These are phyloP conservation scores for Microascus cirrosus DNA, from an alignment of 2,329 filamentous ascomycete genomes.

Conservation along the genomic window DNA sequence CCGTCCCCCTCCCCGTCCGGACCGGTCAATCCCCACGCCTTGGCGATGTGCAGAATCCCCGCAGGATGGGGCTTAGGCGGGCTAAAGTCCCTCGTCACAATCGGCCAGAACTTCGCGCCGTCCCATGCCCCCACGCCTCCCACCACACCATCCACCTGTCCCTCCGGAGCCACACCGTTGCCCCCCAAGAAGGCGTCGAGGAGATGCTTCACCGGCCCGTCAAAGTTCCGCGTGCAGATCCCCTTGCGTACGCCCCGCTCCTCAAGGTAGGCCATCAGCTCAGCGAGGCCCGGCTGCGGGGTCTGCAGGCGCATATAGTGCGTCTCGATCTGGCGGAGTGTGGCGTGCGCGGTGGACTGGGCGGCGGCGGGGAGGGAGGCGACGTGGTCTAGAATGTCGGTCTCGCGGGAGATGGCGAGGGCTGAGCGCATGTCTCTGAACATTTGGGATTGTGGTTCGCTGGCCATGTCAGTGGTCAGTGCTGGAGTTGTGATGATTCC, in stretches of 20 bases:
- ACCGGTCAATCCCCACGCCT: slow-evolving; percentile 52
- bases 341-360: slow-evolving; percentile 55
- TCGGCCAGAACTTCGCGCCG: slow-evolving; percentile 50
- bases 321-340: slow-evolving; percentile 71
- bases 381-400: slow-evolving; percentile 86
- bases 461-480: slow-evolving; percentile 19
- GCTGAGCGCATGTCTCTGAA: slow-evolving; percentile 74
- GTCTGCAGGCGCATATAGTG: slow-evolving; percentile 68
- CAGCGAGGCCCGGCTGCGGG: slow-evolving; percentile 67
- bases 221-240: slow-evolving; percentile 92
- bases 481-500: neutral
- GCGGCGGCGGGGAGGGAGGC: slow-evolving; percentile 54
- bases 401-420: slow-evolving; percentile 58
- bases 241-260: slow-evolving; percentile 56
- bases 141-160: slow-evolving; percentile 19
- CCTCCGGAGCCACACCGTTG: neutral
- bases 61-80: slow-evolving; percentile 83
- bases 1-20: slow-evolving; percentile 21
- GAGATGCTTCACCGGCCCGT: slow-evolving; percentile 63
- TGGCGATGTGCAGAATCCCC: slow-evolving; percentile 77
- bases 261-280: slow-evolving; percentile 77
- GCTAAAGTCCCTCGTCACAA: slow-evolving; percentile 72
- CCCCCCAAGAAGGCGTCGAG: slow-evolving; percentile 62
- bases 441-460: slow-evolving; percentile 91
- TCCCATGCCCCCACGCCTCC: slow-evolving; percentile 62